These are phyloP conservation scores for Glomus cerebriforme DNA, from an alignment of 192 early-diverging fungal species.

Conservation along the genomic window DNA sequence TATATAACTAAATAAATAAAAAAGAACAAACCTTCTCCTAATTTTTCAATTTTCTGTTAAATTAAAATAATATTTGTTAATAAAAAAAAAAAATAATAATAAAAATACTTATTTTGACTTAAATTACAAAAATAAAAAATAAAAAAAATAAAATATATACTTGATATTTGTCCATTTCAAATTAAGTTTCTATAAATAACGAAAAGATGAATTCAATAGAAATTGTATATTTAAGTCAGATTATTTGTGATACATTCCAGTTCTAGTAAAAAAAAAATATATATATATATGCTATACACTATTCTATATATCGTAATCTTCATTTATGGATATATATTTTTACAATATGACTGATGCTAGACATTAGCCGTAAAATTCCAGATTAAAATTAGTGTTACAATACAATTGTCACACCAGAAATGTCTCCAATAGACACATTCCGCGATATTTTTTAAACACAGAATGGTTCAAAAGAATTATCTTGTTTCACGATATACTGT, in stretches of 20 bases:
- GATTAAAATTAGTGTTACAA: no score
- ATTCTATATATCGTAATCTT: background rate
- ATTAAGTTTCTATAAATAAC: background rate
- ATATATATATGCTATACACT: background rate
- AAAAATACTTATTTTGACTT: background rate
- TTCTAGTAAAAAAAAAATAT: no score
- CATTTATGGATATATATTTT: background rate
- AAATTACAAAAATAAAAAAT: background rate
- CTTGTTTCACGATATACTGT: no score
- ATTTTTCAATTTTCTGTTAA: slow-evolving; percentile 94
- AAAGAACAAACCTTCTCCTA: slow-evolving; percentile 76
- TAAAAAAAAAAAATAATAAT: slow-evolving; percentile 11
- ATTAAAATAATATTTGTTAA: no score
- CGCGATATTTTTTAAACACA: no score
- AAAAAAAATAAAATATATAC: background rate
- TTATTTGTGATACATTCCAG: no score
- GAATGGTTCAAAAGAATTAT: no score
- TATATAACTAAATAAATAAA: background rate
- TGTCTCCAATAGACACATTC: no score
- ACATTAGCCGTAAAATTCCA: no score
- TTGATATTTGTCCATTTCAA: slow-evolving; percentile 32
- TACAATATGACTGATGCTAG: no score
- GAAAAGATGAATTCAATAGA: background rate
- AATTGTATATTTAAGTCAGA: no score
- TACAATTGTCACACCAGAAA: no score